Evolutionary conservation across 208 protist genomes (phyloP), one percentile per base, ranked within the genome.

Genomic region (Crithidia thermophila): DNA sequence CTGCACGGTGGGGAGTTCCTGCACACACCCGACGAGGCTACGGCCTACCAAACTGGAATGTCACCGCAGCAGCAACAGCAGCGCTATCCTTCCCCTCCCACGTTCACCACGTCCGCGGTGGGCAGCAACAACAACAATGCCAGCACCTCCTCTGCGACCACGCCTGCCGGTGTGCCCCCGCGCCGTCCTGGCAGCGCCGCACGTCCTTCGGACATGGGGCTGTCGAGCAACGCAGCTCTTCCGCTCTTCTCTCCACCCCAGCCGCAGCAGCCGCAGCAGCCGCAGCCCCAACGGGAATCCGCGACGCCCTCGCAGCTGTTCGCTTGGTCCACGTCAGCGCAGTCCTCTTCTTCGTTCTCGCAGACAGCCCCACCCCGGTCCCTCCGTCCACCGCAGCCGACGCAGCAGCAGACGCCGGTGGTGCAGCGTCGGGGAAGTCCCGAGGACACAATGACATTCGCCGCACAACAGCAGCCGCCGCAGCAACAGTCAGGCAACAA

Each of bases 71-170:
- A 52, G n/a, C 45, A 65, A 30, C 59, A 36, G n/a, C 59, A 52
- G 59, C 46, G 28, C 2, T 39, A 55, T 27, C 40, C 53, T 4
- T 70, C 64, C n/a, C 50, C 64, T 8, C 43, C 51, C 10, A 33
- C 52, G 11, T 70, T 61, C 56, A 70, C 61, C 33, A 58, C 61
- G 6, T 46, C 63, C 18, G 50, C n/a, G n/a, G n/a, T n/a, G n/a
- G n/a, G n/a, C n/a, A n/a, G n/a, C n/a, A n/a, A n/a, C n/a, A n/a
- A n/a, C n/a, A n/a, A n/a, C n/a, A n/a, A n/a, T n/a, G n/a, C n/a
- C n/a, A n/a, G n/a, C n/a, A n/a, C n/a, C n/a, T n/a, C n/a, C n/a
- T n/a, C 52, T 0, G 31, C 23, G 46, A 16, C 23, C 21, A 27
- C 50, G 31, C 50, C 50, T 25, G 14, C 50, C 13, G 40, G 50